Percentiles rank a stretch among this genome's conserved stretches.
phyloP scores from a whole-genome alignment of 148 eudicot genomes.

The Beta vulgaris region DNA sequence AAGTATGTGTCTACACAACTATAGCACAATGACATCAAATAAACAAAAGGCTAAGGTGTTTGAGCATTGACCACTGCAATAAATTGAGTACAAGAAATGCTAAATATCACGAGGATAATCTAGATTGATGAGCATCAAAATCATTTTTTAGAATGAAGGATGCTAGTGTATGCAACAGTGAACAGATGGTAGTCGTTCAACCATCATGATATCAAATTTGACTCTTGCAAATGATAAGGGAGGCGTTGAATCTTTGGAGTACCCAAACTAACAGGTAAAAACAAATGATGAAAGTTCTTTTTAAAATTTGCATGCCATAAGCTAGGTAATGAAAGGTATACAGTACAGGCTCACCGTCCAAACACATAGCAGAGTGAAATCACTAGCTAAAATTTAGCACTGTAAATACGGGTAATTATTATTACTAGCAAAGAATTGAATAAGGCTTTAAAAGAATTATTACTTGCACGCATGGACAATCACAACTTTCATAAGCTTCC shows the following conservation, averaged over 20 bases:
- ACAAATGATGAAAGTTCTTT: neutral
- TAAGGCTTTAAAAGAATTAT: conserved; percentile 28
- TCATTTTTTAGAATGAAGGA: conserved; percentile 6
- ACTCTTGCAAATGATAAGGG: neutral
- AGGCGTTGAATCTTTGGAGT: neutral
- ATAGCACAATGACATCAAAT: neutral
- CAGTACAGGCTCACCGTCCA: neutral
- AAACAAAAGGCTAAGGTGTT: neutral
- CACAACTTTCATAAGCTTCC: conserved; percentile 73
- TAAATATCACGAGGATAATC: neutral
- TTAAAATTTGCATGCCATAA: neutral
- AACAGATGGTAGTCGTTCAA: neutral
- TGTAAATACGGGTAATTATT: neutral
- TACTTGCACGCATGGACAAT: conserved; percentile 93
- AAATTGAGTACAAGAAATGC: neutral
- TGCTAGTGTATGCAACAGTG: neutral
- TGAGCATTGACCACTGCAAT: neutral
- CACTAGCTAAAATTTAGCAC: conserved; percentile 2
- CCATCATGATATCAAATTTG: neutral
- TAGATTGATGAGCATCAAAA: conserved; percentile 3
- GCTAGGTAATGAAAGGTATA: neutral
- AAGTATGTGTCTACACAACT: neutral
- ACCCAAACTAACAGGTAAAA: neutral
- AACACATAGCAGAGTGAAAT: neutral
- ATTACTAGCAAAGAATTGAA: conserved; percentile 1